Evolutionary conservation across 306 rosid genomes (phyloP).

Genomic region (Prunus armeniaca): DNA sequence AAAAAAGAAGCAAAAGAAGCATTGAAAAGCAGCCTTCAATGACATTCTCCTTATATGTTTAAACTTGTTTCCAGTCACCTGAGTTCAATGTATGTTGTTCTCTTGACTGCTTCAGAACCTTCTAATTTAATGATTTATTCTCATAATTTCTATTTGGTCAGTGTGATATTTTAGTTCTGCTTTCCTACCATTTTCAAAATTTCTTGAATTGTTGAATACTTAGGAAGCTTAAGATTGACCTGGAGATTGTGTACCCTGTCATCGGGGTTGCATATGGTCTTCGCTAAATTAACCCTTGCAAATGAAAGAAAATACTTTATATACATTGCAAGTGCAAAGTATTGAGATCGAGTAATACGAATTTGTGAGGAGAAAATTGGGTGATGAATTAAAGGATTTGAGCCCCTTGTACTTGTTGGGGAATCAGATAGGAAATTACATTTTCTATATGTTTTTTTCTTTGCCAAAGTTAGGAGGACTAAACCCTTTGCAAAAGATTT

Average conservation of each 20-base stretch:
- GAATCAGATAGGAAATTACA: too few species aligned
- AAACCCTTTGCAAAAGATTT: neutral
- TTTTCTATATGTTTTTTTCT: too few species aligned
- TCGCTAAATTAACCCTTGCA: neutral
- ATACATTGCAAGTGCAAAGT: neutral
- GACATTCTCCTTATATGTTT: slow-evolving; percentile 14
- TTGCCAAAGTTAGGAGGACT: too few species aligned
- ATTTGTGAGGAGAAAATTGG: too few species aligned
- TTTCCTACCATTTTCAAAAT: neutral
- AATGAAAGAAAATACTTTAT: too few species aligned
- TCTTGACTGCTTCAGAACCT: slow-evolving; percentile 25
- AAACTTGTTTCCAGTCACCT: slow-evolving; percentile 23
- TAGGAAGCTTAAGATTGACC: neutral
- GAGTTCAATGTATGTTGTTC: slow-evolving; percentile 20
- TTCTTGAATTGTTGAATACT: neutral
- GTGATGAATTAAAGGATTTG: too few species aligned
- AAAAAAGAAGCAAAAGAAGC: slow-evolving; percentile 5
- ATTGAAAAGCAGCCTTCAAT: slow-evolving; percentile 8
- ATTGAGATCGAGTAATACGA: too few species aligned
- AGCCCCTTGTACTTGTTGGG: too few species aligned
- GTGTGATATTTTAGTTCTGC: neutral
- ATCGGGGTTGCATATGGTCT: neutral
- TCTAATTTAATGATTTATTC: slow-evolving; percentile 25
- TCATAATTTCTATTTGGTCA: slow-evolving; percentile 9
- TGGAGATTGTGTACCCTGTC: neutral